Percentiles rank a stretch among this genome's conserved stretches.
These are phyloP conservation scores for Chlorociboria aeruginascens DNA, from an alignment of 495 filamentous ascomycete species.

Conservation along the genomic window DNA sequence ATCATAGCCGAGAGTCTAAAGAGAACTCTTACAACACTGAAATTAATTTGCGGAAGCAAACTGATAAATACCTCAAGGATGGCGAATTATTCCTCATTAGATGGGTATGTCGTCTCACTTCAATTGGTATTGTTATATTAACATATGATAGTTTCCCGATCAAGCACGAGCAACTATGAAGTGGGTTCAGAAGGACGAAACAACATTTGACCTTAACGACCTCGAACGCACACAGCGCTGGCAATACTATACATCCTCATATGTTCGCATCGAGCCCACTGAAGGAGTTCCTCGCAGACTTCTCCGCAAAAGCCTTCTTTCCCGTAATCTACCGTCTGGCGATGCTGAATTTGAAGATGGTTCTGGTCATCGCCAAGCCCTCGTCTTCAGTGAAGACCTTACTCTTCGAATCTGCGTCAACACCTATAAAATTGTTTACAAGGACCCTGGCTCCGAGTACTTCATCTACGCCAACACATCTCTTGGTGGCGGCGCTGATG, in stretches of 20 bases:
- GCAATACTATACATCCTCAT: conserved; percentile 91
- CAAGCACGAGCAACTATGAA: conserved; percentile 50
- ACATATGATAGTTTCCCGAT: conserved; percentile 34
- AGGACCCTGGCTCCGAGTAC: conserved; percentile 47
- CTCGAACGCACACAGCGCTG: conserved; percentile 50
- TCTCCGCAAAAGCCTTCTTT: conserved; percentile 55
- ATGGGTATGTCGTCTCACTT: conserved; percentile 49
- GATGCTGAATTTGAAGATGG: conserved; percentile 32
- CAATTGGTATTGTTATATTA: background rate
- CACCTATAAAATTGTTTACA: conserved; percentile 70
- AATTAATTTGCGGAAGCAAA: conserved; percentile 74
- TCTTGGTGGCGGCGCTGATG: conserved; percentile 20
- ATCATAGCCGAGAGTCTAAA: conserved; percentile 65
- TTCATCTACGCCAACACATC: conserved; percentile 32
- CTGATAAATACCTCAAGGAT: conserved; percentile 77
- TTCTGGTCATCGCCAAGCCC: conserved; percentile 34
- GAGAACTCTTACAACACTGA: conserved; percentile 76
- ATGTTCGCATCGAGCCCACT: conserved; percentile 75
- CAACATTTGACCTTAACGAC: conserved; percentile 60
- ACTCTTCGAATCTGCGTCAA: conserved; percentile 69
- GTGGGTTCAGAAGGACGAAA: conserved; percentile 68
- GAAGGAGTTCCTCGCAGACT: conserved; percentile 58
- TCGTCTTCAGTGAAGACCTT: conserved; percentile 61
- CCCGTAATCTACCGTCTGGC: conserved; percentile 56
- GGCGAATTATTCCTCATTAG: conserved; percentile 79